Percentiles rank a stretch among this genome's conserved stretches.
Conservation (phyloP, 768 basidiomycete genomes). For the Amanita muscaria region DNA sequence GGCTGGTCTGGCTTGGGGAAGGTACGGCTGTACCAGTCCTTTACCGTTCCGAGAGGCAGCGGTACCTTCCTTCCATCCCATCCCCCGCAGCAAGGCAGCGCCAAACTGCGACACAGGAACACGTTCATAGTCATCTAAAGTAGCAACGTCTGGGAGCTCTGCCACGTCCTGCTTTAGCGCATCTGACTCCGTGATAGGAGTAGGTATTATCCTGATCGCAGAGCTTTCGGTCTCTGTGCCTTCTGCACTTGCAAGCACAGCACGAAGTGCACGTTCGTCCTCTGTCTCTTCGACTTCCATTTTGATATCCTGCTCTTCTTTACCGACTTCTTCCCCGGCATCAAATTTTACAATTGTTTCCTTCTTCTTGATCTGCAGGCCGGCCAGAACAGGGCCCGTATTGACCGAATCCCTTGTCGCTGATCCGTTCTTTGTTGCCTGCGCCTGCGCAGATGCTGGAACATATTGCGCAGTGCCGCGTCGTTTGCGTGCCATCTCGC, state of each 20-base stretch:
- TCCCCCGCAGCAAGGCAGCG: slow-evolving; percentile 84
- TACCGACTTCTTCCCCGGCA: slow-evolving; percentile 21
- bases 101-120: slow-evolving; percentile 92
- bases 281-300: slow-evolving; percentile 46
- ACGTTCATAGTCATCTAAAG: slow-evolving; percentile 79
- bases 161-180: slow-evolving; percentile 79
- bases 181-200: slow-evolving; percentile 66
- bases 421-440: slow-evolving; percentile 58
- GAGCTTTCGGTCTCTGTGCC: slow-evolving; percentile 32
- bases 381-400: slow-evolving; percentile 60
- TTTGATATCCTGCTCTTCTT: slow-evolving; percentile 12
- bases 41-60: slow-evolving; percentile 59
- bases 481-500: slow-evolving; percentile 64
- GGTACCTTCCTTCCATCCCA: slow-evolving; percentile 90
- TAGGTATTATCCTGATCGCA: slow-evolving; percentile 56
- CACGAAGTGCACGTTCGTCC: slow-evolving; percentile 74
- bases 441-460: slow-evolving; percentile 49
- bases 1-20: slow-evolving; percentile 77
- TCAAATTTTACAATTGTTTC: slow-evolving; percentile 13
- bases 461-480: slow-evolving; percentile 48
- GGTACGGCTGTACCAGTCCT: slow-evolving; percentile 66
- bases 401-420: slow-evolving; percentile 72
- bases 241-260: slow-evolving; percentile 54
- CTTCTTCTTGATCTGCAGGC: slow-evolving; percentile 48
- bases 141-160: slow-evolving; percentile 67